Percentiles rank a stretch among this genome's conserved stretches.
Evolutionary conservation across 1,139 yeast genomes (phyloP).

Genomic region (Spathaspora sp.): DNA sequence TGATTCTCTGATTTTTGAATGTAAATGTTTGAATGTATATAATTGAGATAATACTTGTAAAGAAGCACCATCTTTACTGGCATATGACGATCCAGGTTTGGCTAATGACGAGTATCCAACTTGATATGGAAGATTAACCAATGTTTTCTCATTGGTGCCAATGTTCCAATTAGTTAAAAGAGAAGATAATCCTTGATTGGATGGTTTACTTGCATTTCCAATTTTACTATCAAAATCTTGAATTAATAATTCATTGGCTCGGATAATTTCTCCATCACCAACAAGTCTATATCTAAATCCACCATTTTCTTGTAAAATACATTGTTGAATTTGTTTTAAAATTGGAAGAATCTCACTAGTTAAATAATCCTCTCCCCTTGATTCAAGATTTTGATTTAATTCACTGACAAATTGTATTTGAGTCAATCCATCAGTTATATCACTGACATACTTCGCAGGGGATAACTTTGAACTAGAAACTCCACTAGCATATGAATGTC

Average conservation of each 20-base stretch:
- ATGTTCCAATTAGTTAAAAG: slow-evolving; percentile 13
- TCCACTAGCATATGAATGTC: slow-evolving; percentile 80
- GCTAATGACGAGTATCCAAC: slow-evolving; percentile 82
- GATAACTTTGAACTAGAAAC: slow-evolving; percentile 67
- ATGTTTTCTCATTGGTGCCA: slow-evolving; percentile 28
- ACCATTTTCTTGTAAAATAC: slow-evolving; percentile 32
- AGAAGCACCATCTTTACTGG: slow-evolving; percentile 76
- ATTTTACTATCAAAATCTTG: slow-evolving; percentile 30
- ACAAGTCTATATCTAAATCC: slow-evolving; percentile 58
- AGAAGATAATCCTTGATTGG: slow-evolving; percentile 11
- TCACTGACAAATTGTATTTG: slow-evolving; percentile 72
- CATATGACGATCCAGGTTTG: slow-evolving; percentile 64
- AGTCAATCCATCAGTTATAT: slow-evolving; percentile 66
- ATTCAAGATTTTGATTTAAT: slow-evolving; percentile 52
- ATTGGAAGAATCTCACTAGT: slow-evolving; percentile 60
- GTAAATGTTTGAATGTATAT: slow-evolving; percentile 79
- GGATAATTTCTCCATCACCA: slow-evolving; percentile 48
- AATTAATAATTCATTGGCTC: slow-evolving; percentile 42
- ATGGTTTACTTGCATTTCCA: not conserved
- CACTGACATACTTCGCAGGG: slow-evolving; percentile 58
- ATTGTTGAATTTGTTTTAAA: slow-evolving; percentile 52
- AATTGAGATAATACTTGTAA: slow-evolving; percentile 80
- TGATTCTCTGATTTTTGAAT: slow-evolving; percentile 87
- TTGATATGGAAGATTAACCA: slow-evolving; percentile 80
- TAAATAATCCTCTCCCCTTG: slow-evolving; percentile 50